Evolutionary conservation across 768 basidiomycete genomes (phyloP), one percentile per base, ranked within the genome.

Genomic region (Hygrocybe coccinea): DNA sequence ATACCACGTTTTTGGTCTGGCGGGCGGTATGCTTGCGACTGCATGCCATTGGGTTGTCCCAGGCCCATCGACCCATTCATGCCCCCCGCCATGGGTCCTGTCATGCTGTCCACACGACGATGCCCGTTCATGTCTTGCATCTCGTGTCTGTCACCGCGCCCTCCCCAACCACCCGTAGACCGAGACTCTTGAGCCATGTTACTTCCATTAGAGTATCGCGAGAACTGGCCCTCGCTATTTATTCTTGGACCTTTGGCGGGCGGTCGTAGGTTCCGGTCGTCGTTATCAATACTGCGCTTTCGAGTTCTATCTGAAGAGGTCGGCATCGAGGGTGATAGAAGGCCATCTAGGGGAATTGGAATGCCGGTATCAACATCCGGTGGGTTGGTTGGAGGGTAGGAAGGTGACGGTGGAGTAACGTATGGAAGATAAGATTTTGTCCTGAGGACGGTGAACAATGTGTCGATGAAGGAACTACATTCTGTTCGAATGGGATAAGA

Each of bases 341-440:
- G 71, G 34, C 73, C 77, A 64, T 91, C 88, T 58, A 91, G 69
- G 50, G 89, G 89, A 60, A 90, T 91, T 44, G 88, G 88, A 53
- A 91, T 91, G 61, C 91, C 90, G 29, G 72, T 75, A 66, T 87
- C 86, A 14, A 73, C 57, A 19, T 73, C 63, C 64, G 75, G 76
- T 24, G 76, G 12, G 1, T 45, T 38, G 37, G 69, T 70, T 10
- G 69, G 69, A 52, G 68, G 70, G 33, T 76, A 70, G 12, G 80
- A 68, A 19, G 79, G 72, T 39, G 79, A 72, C 21, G 72, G 61
- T 0, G 75, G 63, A 29, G 74, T 66, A 47, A 76, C 72, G 64
- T 92, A 90, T 2, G 90, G 89, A 48, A 93, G 73, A 69, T 89
- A 93, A 2, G 91, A 90, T 74, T 90, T 89, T 54, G 89, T 86